Evolutionary conservation across 179 eudicot genomes (phyloP), one percentile per base, ranked within the genome.

Genomic region (Dionaea muscipula): DNA sequence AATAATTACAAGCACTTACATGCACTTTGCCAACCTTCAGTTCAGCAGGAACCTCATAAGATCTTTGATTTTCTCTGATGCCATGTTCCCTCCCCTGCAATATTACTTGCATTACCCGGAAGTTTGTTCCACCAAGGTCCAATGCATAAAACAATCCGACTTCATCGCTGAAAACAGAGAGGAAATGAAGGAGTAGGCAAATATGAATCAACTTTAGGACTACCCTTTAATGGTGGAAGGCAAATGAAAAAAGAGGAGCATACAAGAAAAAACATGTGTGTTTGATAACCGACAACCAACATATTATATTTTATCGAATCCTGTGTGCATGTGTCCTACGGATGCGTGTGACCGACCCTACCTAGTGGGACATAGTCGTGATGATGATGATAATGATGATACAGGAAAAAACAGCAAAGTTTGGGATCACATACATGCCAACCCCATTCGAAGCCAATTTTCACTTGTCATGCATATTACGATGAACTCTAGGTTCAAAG

Each of bases 51-150:
- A 83, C 83, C 60, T 20, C 26, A 44, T 50, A 68, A 56, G 66
- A 64, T 66, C 67, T 70, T 72, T 1, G 57, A 47, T 23, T 66
- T 65, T 53, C 63, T 71, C 46, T 67, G 72, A 59, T 63, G 45
- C n/a, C 40, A 49, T 51, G 66, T 47, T 65, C 64, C 18, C 53
- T 68, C 51, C 75, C 78, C 26, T 68, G 72, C 70, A 84, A 56
- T 59, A 60, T 68, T 44, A 84, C 84, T 31, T 73, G 77, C 76
- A 84, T 55, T 15, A 77, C 85, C 22, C 86, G 75, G 33, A 80
- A 77, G 59, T 84, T 84, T 67, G 94, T 81, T 53, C 94, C 94
- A 5, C 94, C 94, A 22, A 84, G 75, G 68, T 84, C 87, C 72
- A 84, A 60, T 49, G 94, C 94, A 63, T 81, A 84, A 60, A 65